Base-by-base conservation (phyloP, 169 alveolate species). In the Cryptosporidium sp. region DNA sequence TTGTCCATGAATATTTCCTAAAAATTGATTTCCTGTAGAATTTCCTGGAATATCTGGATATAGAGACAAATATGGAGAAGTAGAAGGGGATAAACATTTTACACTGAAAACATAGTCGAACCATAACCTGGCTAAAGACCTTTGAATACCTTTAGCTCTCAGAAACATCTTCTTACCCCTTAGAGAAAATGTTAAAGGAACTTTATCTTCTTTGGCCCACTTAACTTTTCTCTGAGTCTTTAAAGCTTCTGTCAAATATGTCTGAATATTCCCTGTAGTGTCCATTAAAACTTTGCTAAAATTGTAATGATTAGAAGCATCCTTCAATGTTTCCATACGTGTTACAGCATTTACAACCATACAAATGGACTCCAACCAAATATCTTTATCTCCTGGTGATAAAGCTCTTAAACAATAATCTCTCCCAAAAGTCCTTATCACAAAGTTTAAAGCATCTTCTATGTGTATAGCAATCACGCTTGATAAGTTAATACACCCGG, bases 291-390 rank as follows among this genome's bases (percentile, higher is more conserved):
- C 16, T 18, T 44, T 60, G 16, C 80, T 45, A 44, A 80, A 80
- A 21, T 80, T 67, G 39, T 62, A 80, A 35, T 80, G 89, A 14
- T 69, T 53, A 7, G 73, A 62, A 18, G 89, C 89, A 26, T 80
- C 89, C n/a, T 48, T 80, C 51, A 80, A 65, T 16, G 89, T 51
- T 42, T 80, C 89, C 37, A 53, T 3, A 10, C 45, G 61, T 3
- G 89, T 75, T 23, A 80, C 89, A 9, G 68, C 61, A 23, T 80
- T 80, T 8, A 80, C 89, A 0, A 80, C 75, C 69, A 65, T 80
- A n/a, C 89, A 80, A n/a, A 80, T 80, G 7, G 89, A 80, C 0
- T 80, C 89, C 23, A 80, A 37, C 89, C 89, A 80, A 61, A 80
- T 80, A 65, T 80, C 89, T 3, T 80, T 80, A 29, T 80, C 89